Evolutionary conservation across 371 early-diverging fungal genomes (phyloP), one percentile per base, ranked within the genome.

Genomic region (Amoeboaphelidium protococcarum): DNA sequence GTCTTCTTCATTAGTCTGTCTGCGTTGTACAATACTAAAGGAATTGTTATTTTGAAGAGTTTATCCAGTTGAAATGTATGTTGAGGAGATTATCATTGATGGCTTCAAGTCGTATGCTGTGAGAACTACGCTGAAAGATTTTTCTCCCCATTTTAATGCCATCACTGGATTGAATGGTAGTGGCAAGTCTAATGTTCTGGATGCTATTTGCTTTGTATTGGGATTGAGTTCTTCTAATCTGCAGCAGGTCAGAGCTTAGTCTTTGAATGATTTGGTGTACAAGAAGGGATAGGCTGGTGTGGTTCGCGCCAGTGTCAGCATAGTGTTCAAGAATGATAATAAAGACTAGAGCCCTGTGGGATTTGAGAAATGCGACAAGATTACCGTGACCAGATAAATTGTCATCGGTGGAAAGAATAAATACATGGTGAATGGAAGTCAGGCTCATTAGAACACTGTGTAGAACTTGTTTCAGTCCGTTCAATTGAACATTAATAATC

Each of bases 131-230:
- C 89, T 94, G 46, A 73, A 78, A 19, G 86, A 85, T 23, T 94
- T 91, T 90, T 91, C 90, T 63, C 76, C 82, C 2, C 76, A 85
- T 52, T 98, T 98, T 64, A 99, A 92, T 58, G 97, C 98, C 24
- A 95, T 99, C 54, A 99, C 99, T 2, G 99, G 99, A 27, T 70
- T 98, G 31, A 99, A 99, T 60, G 99, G 99, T 22, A 84, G 91
- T 2, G 99, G 99, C 40, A 99, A 99, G 61, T 92, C 92, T 20
- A 99, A 99, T 66, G 83, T 99, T 46, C 67, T 99, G 23, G 99
- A 99, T 60, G 92, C 95, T 23, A 92, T 99, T 54, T 90, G 98
- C 57, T 99, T 99, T 66, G 96, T 88, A 3, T 68, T 99, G 21
- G 99, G 98, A 21, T 86, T 98, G 44, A n/a, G n/a, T n/a, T n/a